Base-by-base conservation (phyloP, 345 rosid genomes). In the Aegle marmelos region DNA sequence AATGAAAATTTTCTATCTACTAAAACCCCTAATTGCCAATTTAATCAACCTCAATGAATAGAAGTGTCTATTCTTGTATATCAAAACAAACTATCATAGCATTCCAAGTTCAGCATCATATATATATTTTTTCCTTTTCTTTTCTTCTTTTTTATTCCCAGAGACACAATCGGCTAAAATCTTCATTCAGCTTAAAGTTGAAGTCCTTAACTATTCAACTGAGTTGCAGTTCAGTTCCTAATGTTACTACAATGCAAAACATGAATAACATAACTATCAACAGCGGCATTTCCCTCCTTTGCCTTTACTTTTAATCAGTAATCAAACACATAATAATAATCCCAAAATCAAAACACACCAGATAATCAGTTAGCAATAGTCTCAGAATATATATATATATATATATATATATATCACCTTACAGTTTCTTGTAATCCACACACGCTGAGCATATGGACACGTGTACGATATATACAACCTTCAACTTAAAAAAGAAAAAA, bases 371-470 rank as follows among this genome's bases (percentile, higher is more conserved):
- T 31, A 64, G 61, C 30, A 72, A 69, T 34, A 73, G 70, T 45
- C 7, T 41, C 11, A 68, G 72, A 76, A 41, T 41, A 2, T 10
- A 41, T 16, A 41, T 65, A 78, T 14, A n/a, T n/a, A n/a, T n/a
- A n/a, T n/a, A n/a, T n/a, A 41, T 41, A 2, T 10, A 41, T 16
- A 41, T 65, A 78, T 14, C 36, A 94, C 97, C 98, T 94, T 94
- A 78, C 79, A 82, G 83, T 94, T 94, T 70, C 94, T 83, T 21
- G 93, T 80, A 74, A 91, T 90, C 98, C 97, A 92, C 78, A 83
- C 91, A 63, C 94, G 96, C 87, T 91, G 97, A 0, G 93, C 96
- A 67, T 84, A 92, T 4, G 98, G 96, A 85, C 98, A 91, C 7
- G 85, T 83, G 70, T 90, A 91, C 24, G 91, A 87, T 70, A 88